These are phyloP conservation scores for Macrophomina tecta DNA, from an alignment of 2,329 filamentous ascomycete genomes.

Conservation along the genomic window DNA sequence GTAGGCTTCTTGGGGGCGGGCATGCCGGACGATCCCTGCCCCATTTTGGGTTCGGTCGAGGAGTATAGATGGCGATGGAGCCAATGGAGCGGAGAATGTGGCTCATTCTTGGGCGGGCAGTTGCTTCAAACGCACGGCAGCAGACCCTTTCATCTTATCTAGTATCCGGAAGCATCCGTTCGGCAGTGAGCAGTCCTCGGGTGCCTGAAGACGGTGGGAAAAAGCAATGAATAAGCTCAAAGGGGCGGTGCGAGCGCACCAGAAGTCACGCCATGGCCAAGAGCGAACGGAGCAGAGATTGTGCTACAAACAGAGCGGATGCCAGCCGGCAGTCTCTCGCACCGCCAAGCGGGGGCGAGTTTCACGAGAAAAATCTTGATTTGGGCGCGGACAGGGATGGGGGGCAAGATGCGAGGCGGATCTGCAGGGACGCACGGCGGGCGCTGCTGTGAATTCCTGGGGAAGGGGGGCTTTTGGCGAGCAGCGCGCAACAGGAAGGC, in stretches of 20 bases:
- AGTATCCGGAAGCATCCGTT: conserved; percentile 10
- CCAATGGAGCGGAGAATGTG: conserved; percentile 14
- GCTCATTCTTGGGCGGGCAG: neutral
- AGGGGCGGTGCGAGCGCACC: no score
- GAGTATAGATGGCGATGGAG: neutral
- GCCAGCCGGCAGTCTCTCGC: neutral
- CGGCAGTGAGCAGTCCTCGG: neutral
- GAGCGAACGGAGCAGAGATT: neutral
- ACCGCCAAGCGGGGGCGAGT: conserved; percentile 12
- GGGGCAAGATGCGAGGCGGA: neutral
- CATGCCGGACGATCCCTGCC: neutral
- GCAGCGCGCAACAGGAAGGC: neutral
- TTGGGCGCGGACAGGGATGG: conserved; percentile 7
- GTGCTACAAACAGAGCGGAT: conserved; percentile 6
- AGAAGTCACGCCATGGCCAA: conserved; percentile 2
- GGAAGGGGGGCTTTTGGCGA: conserved; percentile 14
- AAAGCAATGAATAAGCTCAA: neutral
- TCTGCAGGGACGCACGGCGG: conserved; percentile 22
- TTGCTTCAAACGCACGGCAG: neutral
- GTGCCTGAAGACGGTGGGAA: neutral
- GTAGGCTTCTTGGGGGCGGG: neutral
- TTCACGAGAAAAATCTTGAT: conserved; percentile 8
- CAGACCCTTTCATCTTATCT: neutral
- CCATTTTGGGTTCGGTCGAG: neutral
- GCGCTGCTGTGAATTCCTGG: neutral